Conservation (phyloP, 148 eudicot species). For the Rhododendron simsii region DNA sequence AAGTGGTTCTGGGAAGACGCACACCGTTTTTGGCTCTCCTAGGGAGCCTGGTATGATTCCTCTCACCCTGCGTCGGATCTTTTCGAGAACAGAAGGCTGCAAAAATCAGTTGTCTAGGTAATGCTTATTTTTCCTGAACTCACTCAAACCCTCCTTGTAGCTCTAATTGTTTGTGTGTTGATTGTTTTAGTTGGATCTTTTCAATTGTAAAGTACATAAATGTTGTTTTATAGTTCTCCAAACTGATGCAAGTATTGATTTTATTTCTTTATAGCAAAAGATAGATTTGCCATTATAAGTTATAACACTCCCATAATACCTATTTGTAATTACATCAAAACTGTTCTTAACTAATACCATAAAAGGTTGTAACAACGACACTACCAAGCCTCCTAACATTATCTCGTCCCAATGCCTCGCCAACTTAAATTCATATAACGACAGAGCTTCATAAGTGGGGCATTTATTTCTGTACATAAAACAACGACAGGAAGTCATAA, state of each 20-base stretch:
- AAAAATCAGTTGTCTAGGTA: constrained; percentile 33
- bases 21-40: constrained; percentile 69
- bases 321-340: neutral
- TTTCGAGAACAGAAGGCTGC: constrained; percentile 14
- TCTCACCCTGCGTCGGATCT: constrained; percentile 62
- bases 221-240: neutral
- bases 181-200: neutral
- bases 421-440: neutral
- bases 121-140: neutral
- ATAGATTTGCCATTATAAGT: neutral
- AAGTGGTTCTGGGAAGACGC: constrained; percentile 94
- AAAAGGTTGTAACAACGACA: neutral
- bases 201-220: neutral
- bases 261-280: neutral
- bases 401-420: neutral
- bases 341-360: neutral
- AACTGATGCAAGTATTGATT: neutral
- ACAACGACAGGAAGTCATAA: neutral
- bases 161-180: neutral
- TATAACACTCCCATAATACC: neutral
- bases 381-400: neutral
- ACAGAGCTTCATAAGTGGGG: neutral
- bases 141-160: neutral
- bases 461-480: neutral
- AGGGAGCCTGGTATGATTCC: constrained; percentile 92